These are phyloP conservation scores for Candida stauntonica DNA, from an alignment of 805 yeast species.

Conservation along the genomic window DNA sequence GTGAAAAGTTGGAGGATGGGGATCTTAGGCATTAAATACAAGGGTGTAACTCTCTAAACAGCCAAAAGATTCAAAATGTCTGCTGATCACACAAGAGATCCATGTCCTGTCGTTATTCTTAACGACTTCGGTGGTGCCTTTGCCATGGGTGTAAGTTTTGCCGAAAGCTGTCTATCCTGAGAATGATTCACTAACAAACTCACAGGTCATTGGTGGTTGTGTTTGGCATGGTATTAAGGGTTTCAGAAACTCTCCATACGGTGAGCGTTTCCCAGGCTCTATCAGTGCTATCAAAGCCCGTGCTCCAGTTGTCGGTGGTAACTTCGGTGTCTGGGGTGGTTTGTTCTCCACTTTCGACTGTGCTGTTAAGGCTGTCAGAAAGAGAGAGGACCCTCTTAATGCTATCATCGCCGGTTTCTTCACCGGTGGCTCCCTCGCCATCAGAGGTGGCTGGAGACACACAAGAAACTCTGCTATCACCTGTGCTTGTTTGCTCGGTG, in stretches of 20 bases:
- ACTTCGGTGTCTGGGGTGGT: slow-evolving; percentile 99
- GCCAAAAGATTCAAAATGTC: slow-evolving; percentile 42
- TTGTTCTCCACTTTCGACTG: slow-evolving; percentile 94
- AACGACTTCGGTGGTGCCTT: slow-evolving; percentile 99
- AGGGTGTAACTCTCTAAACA: too few relatives aligned
- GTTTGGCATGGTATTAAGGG: slow-evolving; percentile 99
- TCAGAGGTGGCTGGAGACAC: slow-evolving; percentile 98
- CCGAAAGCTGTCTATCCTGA: too few relatives aligned
- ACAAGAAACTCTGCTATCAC: slow-evolving; percentile 95
- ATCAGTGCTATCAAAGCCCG: slow-evolving; percentile 88
- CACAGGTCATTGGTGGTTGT: slow-evolving; percentile 78
- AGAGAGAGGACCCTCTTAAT: slow-evolving; percentile 98
- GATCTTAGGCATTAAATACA: too few relatives aligned
- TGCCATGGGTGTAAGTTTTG: slow-evolving; percentile 77
- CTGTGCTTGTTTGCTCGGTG: slow-evolving; percentile 95
- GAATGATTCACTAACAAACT: too few relatives aligned
- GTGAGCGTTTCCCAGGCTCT: slow-evolving; percentile 91
- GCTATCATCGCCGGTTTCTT: slow-evolving; percentile 97
- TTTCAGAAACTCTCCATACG: slow-evolving; percentile 94
- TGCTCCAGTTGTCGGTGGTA: slow-evolving; percentile 98
- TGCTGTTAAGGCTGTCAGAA: slow-evolving; percentile 89
- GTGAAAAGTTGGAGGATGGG: too few relatives aligned
- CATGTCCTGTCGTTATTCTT: slow-evolving; percentile 94
- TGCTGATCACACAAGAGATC: slow-evolving; percentile 98
- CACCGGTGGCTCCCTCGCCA: slow-evolving; percentile 96